Percentiles rank a stretch among this genome's conserved stretches.
Conservation (phyloP, 345 rosid species). For the Sonneratia alba region DNA sequence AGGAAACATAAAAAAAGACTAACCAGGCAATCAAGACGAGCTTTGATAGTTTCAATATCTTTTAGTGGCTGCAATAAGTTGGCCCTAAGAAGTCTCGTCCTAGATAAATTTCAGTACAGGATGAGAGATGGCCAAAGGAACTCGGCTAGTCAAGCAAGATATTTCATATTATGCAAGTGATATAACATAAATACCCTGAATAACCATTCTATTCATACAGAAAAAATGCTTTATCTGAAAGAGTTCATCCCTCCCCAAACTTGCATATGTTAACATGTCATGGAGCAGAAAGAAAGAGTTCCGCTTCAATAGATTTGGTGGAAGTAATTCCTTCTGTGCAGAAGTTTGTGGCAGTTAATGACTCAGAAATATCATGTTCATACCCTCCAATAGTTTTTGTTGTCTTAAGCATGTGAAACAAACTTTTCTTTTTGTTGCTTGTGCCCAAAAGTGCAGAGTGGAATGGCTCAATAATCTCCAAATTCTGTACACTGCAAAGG, state of each 20-base stretch:
- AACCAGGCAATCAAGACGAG: constrained; percentile 93
- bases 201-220: not conserved
- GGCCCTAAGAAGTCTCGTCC: constrained; percentile 96
- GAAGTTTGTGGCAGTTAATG: not conserved
- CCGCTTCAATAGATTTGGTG: not conserved
- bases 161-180: not conserved
- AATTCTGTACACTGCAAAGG: constrained; percentile 67
- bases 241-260: not conserved
- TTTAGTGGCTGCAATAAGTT: constrained; percentile 94
- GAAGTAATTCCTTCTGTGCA: not conserved
- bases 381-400: constrained; percentile 96
- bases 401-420: constrained; percentile 92
- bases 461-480: constrained; percentile 86
- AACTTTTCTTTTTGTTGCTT: constrained; percentile 82
- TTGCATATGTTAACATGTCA: not conserved
- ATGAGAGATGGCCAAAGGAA: not conserved
- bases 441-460: constrained; percentile 79
- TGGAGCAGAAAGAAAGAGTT: not conserved
- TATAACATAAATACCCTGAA: not conserved
- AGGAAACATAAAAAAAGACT: constrained; percentile 4
- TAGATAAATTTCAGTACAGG: constrained; percentile 26
- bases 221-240: not conserved
- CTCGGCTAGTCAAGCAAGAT: not conserved
- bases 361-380: constrained; percentile 1
- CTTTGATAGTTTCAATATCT: constrained; percentile 83